Conservation (phyloP, 371 early-diverging fungal genomes). For the Rhizopus delemar region DNA sequence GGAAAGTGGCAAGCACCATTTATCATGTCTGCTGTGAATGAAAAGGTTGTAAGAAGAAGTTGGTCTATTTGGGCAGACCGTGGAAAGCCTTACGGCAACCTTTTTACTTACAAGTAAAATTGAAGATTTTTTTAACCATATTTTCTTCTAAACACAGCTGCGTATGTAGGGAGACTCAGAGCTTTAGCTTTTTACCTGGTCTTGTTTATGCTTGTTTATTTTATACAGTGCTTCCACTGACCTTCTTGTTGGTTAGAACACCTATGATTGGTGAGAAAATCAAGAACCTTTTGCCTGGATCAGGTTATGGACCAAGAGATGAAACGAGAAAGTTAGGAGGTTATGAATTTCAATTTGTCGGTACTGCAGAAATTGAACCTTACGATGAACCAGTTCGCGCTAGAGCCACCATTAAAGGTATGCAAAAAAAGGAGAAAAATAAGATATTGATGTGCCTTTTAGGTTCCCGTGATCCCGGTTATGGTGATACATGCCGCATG, state of each 20-base stretch:
- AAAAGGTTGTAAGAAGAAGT: conserved; percentile 58
- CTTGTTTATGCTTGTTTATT: conserved; percentile 41
- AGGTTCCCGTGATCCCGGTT: conserved; percentile 72
- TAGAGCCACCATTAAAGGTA: conserved; percentile 58
- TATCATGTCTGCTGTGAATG: conserved; percentile 60
- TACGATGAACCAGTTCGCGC: conserved; percentile 53
- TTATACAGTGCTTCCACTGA: conserved; percentile 36
- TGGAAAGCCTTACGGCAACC: conserved; percentile 54
- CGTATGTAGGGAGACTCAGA: conserved; percentile 52
- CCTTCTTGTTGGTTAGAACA: conserved; percentile 34
- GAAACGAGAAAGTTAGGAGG: conserved; percentile 42
- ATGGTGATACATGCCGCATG: conserved; percentile 70
- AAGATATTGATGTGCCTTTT: neutral
- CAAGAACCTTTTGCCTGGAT: conserved; percentile 50
- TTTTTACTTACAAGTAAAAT: conserved; percentile 48
- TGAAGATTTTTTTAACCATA: too few relatives aligned
- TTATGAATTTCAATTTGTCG: conserved; percentile 55
- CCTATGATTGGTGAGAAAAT: conserved; percentile 47
- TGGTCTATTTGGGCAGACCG: conserved; percentile 48
- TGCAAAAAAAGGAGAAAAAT: neutral
- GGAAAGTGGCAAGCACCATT: conserved; percentile 63
- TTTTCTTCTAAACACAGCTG: too few relatives aligned
- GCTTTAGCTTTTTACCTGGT: conserved; percentile 39
- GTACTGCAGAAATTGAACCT: conserved; percentile 44
- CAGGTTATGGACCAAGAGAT: conserved; percentile 65